Evolutionary conservation across 805 yeast species (phyloP).

Genomic region (Wickerhamiella australiensis): DNA sequence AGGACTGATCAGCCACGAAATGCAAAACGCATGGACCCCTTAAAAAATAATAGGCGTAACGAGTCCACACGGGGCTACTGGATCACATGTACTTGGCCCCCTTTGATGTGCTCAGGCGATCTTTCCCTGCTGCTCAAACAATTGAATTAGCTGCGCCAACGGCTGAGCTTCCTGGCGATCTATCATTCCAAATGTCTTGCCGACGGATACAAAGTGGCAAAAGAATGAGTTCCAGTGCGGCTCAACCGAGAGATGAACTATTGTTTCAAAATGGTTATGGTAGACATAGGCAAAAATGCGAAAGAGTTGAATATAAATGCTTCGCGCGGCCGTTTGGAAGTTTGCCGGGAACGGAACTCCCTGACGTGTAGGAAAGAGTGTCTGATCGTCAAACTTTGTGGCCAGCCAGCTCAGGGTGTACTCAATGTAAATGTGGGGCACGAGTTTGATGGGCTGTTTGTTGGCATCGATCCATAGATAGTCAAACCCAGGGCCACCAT

Average conservation of each 20-base stretch:
- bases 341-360: constrained; percentile 83
- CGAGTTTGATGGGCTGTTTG: constrained; percentile 71
- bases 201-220: constrained; percentile 83
- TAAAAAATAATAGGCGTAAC: too few relatives aligned
- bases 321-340: constrained; percentile 69
- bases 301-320: constrained; percentile 84
- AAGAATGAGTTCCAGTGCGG: constrained; percentile 98
- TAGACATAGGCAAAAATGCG: constrained; percentile 91
- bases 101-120: constrained; percentile 39
- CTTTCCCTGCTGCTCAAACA: constrained; percentile 77
- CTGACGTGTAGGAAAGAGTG: constrained; percentile 79
- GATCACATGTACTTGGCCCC: too few relatives aligned
- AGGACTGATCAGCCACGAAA: too few relatives aligned
- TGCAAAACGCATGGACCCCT: too few relatives aligned
- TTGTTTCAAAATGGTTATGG: constrained; percentile 86
- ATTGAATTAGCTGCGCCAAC: constrained; percentile 59
- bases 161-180: constrained; percentile 76
- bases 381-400: constrained; percentile 76
- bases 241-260: constrained; percentile 82
- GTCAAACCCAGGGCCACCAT: constrained; percentile 85
- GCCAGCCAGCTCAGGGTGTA: constrained; percentile 84
- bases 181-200: constrained; percentile 69
- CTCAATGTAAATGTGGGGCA: constrained; percentile 89
- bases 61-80: too few relatives aligned
- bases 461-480: constrained; percentile 80